Evolutionary conservation across 1,139 yeast species (phyloP).

Genomic region (Zygoascus meyerae): DNA sequence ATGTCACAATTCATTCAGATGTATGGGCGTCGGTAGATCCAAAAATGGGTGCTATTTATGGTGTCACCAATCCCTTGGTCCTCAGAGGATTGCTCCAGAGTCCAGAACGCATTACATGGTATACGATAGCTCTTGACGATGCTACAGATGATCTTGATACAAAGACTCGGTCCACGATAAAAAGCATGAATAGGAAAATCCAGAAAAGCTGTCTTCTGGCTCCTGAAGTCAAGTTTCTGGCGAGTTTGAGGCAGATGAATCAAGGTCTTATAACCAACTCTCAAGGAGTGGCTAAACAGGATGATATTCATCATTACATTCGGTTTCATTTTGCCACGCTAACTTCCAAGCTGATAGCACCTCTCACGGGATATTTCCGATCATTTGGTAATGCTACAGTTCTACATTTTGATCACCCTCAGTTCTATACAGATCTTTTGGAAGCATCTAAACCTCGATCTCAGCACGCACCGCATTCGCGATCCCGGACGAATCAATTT

Average conservation of each 20-base stretch:
- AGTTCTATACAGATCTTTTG: slow-evolving; percentile 7
- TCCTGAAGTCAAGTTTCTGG: slow-evolving; percentile 21
- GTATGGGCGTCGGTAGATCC: slow-evolving; percentile 3
- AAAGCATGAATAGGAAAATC: slow-evolving; percentile 14
- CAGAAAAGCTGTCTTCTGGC: slow-evolving; percentile 16
- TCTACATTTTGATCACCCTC: slow-evolving; percentile 12
- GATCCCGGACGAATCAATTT: not conserved
- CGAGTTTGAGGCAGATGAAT: slow-evolving; percentile 7
- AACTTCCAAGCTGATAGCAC: slow-evolving; percentile 24
- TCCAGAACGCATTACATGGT: slow-evolving; percentile 1
- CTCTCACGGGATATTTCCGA: slow-evolving; percentile 19
- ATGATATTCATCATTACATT: slow-evolving; percentile 14
- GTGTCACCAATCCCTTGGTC: slow-evolving; percentile 27
- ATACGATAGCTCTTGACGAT: slow-evolving; percentile 4
- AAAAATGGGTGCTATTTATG: slow-evolving; percentile 17
- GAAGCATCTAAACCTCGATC: not conserved
- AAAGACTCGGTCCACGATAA: slow-evolving; percentile 8
- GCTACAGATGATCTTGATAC: slow-evolving; percentile 11
- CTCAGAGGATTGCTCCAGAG: slow-evolving; percentile 13
- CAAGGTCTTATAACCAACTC: slow-evolving; percentile 10
- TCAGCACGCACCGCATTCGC: not conserved
- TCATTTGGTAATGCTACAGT: slow-evolving; percentile 1
- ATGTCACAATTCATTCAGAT: slow-evolving; percentile 26
- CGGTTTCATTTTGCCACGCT: slow-evolving; percentile 26
- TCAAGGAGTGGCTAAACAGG: not conserved